A percentile compares a stretch with the other conserved stretches of the same genome.
phyloP scores from a whole-genome alignment of 2,329 filamentous ascomycete genomes.

The Cladosporium cucumerinum region DNA sequence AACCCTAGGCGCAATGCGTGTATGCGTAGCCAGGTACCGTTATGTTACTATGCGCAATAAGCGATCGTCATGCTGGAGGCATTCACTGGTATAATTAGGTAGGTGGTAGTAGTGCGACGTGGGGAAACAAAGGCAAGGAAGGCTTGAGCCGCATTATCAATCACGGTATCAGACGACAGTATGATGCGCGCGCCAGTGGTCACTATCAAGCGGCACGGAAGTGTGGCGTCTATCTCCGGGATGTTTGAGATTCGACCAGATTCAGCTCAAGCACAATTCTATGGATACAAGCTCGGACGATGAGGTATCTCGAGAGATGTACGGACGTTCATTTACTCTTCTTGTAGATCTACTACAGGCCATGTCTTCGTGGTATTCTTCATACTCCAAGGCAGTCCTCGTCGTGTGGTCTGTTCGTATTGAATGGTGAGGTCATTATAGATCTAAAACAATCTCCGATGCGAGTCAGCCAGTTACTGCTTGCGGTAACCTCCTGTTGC shows the following conservation, averaged over 20 bases:
- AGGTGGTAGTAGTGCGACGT: background rate
- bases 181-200: conserved; percentile 6
- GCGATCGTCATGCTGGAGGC: conserved; percentile 1
- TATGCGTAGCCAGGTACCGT: background rate
- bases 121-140: background rate
- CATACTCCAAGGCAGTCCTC: background rate
- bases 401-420: background rate
- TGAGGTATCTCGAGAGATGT: too few relatives aligned
- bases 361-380: background rate
- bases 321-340: too few relatives aligned
- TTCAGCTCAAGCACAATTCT: background rate
- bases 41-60: background rate
- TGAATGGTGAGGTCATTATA: conserved; percentile 10
- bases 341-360: background rate
- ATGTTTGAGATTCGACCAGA: background rate
- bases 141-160: conserved; percentile 12
- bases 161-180: conserved; percentile 1
- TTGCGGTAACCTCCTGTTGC: background rate
- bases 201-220: conserved; percentile 6
- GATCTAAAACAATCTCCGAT: conserved; percentile 6
- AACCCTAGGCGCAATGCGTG: background rate
- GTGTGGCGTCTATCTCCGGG: conserved; percentile 4
- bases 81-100: background rate
- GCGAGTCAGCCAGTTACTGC: background rate
- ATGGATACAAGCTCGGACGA: background rate